These are phyloP conservation scores for Dalechampia spathulata DNA, from an alignment of 441 rosid genomes.

Conservation along the genomic window DNA sequence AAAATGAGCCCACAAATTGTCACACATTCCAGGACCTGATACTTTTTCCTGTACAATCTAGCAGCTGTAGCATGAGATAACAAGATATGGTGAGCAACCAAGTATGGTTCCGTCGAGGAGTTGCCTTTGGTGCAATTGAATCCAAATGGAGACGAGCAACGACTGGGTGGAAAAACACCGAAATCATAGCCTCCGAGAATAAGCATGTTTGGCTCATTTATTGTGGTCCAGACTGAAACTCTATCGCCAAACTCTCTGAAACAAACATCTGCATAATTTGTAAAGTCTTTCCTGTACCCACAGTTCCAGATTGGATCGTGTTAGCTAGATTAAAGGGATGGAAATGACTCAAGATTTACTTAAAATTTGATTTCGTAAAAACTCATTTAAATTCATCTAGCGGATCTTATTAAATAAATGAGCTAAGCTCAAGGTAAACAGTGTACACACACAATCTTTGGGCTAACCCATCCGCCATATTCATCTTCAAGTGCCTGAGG, in stretches of 20 bases:
- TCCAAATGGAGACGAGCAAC: slow-evolving; percentile 43
- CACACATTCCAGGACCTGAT: slow-evolving; percentile 29
- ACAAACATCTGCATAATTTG: slow-evolving; percentile 60
- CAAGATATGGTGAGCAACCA: slow-evolving; percentile 51
- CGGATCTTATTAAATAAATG: too few relatives aligned
- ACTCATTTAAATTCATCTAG: too few relatives aligned
- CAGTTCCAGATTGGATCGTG: not conserved
- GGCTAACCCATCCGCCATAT: slow-evolving; percentile 58
- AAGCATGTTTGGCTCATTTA: slow-evolving; percentile 52
- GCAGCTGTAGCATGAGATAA: slow-evolving; percentile 67
- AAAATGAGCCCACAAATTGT: too few relatives aligned
- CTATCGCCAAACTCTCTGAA: slow-evolving; percentile 67
- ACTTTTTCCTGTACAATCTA: slow-evolving; percentile 43
- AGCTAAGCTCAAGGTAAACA: too few relatives aligned
- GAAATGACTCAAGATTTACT: too few relatives aligned
- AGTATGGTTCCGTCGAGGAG: slow-evolving; percentile 37
- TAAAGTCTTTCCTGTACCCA: slow-evolving; percentile 55
- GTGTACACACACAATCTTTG: slow-evolving; percentile 42
- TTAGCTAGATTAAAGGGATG: too few relatives aligned
- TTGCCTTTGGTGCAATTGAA: slow-evolving; percentile 46
- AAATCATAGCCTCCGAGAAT: slow-evolving; percentile 34
- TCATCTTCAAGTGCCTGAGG: slow-evolving; percentile 76
- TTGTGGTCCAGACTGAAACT: slow-evolving; percentile 50
- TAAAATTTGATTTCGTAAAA: too few relatives aligned
- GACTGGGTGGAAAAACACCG: slow-evolving; percentile 40